phyloP scores from a whole-genome alignment of 2,329 filamentous ascomycete species.

The Emergomyces africanus region DNA sequence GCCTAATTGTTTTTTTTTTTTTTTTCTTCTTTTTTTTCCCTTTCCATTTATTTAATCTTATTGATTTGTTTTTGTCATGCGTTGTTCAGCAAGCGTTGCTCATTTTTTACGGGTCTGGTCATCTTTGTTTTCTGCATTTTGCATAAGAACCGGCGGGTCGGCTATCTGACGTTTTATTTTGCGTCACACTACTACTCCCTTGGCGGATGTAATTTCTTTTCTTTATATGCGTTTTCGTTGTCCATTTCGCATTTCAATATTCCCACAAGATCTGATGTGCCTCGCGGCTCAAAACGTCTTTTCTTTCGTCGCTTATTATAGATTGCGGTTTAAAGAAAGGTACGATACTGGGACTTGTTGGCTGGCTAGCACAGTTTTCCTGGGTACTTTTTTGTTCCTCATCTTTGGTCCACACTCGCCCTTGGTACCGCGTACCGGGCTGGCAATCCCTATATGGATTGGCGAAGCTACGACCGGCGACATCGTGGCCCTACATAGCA shows the following conservation, averaged over 20 bases:
- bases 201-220: slow-evolving; percentile 22
- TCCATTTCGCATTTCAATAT: slow-evolving; percentile 30
- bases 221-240: slow-evolving; percentile 8
- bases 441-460: slow-evolving; percentile 17
- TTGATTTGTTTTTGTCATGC: slow-evolving; percentile 24
- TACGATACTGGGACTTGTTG: slow-evolving; percentile 10
- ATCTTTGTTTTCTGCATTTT: slow-evolving; percentile 18
- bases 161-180: slow-evolving; percentile 34
- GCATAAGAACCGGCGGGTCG: slow-evolving; percentile 37
- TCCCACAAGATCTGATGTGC: slow-evolving; percentile 35
- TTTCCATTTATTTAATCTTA: no score
- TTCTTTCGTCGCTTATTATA: slow-evolving; percentile 20
- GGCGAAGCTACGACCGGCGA: slow-evolving; percentile 11
- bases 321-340: slow-evolving; percentile 6
- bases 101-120: slow-evolving; percentile 20
- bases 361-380: slow-evolving; percentile 11
- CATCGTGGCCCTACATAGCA: slow-evolving; percentile 14
- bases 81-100: slow-evolving; percentile 39
- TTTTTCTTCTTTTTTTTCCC: slow-evolving; percentile 26
- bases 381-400: slow-evolving; percentile 15
- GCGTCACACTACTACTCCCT: slow-evolving; percentile 17
- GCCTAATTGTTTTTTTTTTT: slow-evolving; percentile 30
- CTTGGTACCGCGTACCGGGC: slow-evolving; percentile 28
- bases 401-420: slow-evolving; percentile 26
- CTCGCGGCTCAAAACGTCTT: slow-evolving; percentile 36